Conservation (phyloP, 192 early-diverging fungal genomes). For the Backusella parvicylindrica region DNA sequence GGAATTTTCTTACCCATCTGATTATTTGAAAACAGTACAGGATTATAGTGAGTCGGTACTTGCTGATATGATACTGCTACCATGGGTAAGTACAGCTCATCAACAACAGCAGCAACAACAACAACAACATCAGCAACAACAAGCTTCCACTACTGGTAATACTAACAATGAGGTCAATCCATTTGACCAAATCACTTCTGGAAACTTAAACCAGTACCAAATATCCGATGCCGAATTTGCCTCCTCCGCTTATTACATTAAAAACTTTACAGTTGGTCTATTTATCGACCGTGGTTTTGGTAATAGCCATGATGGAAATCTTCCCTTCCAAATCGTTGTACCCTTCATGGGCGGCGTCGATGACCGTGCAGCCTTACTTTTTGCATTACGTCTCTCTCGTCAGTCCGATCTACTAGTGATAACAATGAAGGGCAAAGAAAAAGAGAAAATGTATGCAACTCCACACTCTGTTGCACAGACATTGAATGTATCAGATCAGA, state of each 20-base stretch:
- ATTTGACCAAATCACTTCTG: neutral
- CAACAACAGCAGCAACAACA: neutral
- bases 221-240: conserved; percentile 13
- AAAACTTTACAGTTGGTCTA: conserved; percentile 46
- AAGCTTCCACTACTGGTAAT: neutral
- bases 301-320: conserved; percentile 41
- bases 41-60: conserved; percentile 46
- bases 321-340: conserved; percentile 51
- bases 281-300: conserved; percentile 72
- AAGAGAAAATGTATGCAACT: neutral
- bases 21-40: conserved; percentile 68
- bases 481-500: neutral
- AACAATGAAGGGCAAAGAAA: neutral
- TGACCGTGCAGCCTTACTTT: conserved; percentile 60
- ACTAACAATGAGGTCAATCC: neutral
- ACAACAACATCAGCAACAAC: too few relatives aligned
- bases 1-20: conserved; percentile 52
- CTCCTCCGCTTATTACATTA: conserved; percentile 13
- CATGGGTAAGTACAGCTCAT: conserved; percentile 46
- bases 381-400: conserved; percentile 45
- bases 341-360: conserved; percentile 75
- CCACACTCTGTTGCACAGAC: neutral
- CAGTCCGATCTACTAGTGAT: neutral
- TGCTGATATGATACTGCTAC: conserved; percentile 68
- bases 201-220: neutral